Base-by-base conservation (phyloP, 2,329 filamentous ascomycete genomes). In the Fusarium sp. region DNA sequence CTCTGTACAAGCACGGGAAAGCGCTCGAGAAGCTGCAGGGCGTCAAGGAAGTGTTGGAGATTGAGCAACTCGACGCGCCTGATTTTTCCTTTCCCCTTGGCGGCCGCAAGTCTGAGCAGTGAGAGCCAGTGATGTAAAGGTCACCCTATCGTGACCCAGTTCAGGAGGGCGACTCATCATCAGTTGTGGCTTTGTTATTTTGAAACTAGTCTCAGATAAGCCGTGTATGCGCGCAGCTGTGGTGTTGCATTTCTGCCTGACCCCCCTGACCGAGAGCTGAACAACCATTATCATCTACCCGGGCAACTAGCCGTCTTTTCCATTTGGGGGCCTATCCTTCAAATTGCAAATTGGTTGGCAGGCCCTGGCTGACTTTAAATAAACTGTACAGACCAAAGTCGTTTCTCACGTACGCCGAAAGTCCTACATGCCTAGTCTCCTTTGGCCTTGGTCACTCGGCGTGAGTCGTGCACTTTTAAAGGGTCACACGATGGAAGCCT, bases 11-110 rank as follows among this genome's bases (percentile, higher is more conserved):
- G 0, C 68, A 70, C 10, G 57, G 68, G 0, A 22, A n/a, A 0
- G 35, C 35, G 3, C 25, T 67, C 1, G 76, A 76, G 57, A 50
- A 10, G 1, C 2, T 74, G 1, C 11, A 66, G 2, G 76, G 76
- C 0, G 5, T 78, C 0, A 50, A 33, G 42, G 63, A 69, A 1
- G 70, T 64, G 0, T 29, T 73, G 6, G 14, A 42, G 58, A 63
- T 3, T 13, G 66, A 78, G 59, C 57, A 13, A 0, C 66, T 78
- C 0, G 4, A 69, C 1, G 11, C 50, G 50, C 50, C 50, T 14
- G 27, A 54, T 6, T 54, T 54, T 40, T 71, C n/a, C 7, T 6
- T 0, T 70, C 60, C 33, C 4, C 10, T 1, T 67, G 40, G 50
- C 45, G 50, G 27, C 18, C 27, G 50, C 13, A 54, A 3, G 6